Base-by-base conservation (phyloP, 768 basidiomycete genomes). In the Amanita molliuscula region DNA sequence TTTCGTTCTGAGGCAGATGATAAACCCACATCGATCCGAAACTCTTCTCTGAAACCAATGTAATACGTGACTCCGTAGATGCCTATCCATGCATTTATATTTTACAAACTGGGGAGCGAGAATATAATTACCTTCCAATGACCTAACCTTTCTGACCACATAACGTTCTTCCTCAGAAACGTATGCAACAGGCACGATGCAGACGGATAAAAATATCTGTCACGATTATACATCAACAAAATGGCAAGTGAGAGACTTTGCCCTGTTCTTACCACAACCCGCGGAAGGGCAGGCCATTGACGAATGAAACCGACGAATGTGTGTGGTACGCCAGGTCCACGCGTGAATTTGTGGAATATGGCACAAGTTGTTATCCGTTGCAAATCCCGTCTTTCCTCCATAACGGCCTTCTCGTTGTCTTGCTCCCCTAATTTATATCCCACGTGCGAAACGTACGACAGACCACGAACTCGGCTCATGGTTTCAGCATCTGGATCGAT, bases 201-300 rank as follows among this genome's bases (percentile, higher is more conserved):
- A 69, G 26, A 81, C 75, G 0, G 80, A 78, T 13, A 84, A 67
- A 64, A 86, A 85, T 33, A 86, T 73, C 76, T 82, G 48, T 29
- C 15, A 48, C 35, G 10, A 7, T 29, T 3, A 18, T 2, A 10
- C 37, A 48, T 26, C 45, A 15, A 3, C 29, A 23, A 21, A 20
- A 53, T 43, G 28, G 13, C 6, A 9, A 10, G 47, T 8, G 18
- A 28, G 21, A 3, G 3, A 4, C 13, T 28, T 28, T 8, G 9
- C 8, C 9, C 0, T 25, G n/a, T n/a, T 72, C 78, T 55, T 55
- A 81, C 81, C 15, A 81, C 75, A 23, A 84, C 73, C 2, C 73
- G 68, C 29, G 84, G 84, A n/a, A 87, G 69, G 15, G 81, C 74
- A 18, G 82, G 82, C 78, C 81, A 81, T 57, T 78, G 81, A 3